Conservation (phyloP, 2,329 filamentous ascomycete genomes). For the Trichocomaceae sp. region DNA sequence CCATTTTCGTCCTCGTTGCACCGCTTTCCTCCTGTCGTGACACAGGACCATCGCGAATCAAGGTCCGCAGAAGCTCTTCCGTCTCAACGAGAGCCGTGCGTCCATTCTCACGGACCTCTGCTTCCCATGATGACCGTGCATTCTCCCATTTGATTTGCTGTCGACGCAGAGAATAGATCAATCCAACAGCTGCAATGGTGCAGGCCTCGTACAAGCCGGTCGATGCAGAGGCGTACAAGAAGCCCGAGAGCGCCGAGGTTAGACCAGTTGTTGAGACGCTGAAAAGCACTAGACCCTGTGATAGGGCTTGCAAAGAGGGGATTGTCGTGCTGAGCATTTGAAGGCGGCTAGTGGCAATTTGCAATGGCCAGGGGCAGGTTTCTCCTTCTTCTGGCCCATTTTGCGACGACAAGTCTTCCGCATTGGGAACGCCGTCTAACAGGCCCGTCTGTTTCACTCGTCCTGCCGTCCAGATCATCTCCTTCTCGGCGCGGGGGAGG, state of each 20-base stretch:
- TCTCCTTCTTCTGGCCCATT: slow-evolving; percentile 13
- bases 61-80: slow-evolving; percentile 43
- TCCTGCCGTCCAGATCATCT: slow-evolving; percentile 75
- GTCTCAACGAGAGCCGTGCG: slow-evolving; percentile 49
- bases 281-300: slow-evolving; percentile 68
- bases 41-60: slow-evolving; percentile 40
- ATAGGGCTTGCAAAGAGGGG: slow-evolving; percentile 63
- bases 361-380: slow-evolving; percentile 58
- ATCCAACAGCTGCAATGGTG: slow-evolving; percentile 52
- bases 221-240: slow-evolving; percentile 50
- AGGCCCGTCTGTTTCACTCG: slow-evolving; percentile 62
- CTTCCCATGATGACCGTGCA: slow-evolving; percentile 47
- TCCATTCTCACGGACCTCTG: slow-evolving; percentile 51
- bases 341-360: slow-evolving; percentile 65
- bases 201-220: slow-evolving; percentile 52
- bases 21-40: slow-evolving; percentile 32
- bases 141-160: slow-evolving; percentile 55
- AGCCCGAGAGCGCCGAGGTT: slow-evolving; percentile 49
- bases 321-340: slow-evolving; percentile 61
- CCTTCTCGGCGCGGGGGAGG: slow-evolving; percentile 69
- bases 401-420: not conserved
- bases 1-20: slow-evolving; percentile 38
- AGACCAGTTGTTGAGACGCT: slow-evolving; percentile 66
- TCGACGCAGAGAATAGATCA: slow-evolving; percentile 51
- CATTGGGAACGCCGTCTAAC: slow-evolving; percentile 23